These are phyloP conservation scores for Sungouiella thailandica DNA, from an alignment of 805 yeast species.

Conservation along the genomic window DNA sequence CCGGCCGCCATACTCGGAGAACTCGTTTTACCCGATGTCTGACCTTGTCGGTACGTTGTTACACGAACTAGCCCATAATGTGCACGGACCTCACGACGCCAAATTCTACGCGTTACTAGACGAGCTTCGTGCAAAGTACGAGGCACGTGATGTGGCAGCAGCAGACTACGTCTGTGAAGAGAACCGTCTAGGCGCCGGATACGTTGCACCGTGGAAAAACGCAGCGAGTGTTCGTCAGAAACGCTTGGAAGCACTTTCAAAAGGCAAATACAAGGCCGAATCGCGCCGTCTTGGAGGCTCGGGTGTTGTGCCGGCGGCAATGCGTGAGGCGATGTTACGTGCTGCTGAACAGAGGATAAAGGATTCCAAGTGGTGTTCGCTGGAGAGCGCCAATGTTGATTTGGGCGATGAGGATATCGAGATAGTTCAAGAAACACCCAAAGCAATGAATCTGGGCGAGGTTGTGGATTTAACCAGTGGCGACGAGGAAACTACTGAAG, in stretches of 20 bases:
- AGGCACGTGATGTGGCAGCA: slow-evolving; percentile 38
- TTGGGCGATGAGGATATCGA: not conserved
- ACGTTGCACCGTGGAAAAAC: slow-evolving; percentile 10
- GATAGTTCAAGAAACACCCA: too few relatives aligned
- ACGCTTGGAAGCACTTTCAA: slow-evolving; percentile 37
- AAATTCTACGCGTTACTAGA: slow-evolving; percentile 64
- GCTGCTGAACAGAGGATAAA: slow-evolving; percentile 61
- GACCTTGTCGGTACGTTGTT: slow-evolving; percentile 76
- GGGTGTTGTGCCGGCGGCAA: slow-evolving; percentile 8
- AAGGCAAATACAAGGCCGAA: slow-evolving; percentile 38
- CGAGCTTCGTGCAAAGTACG: slow-evolving; percentile 49
- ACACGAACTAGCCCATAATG: slow-evolving; percentile 84
- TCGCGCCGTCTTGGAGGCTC: slow-evolving; percentile 26
- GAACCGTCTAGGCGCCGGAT: slow-evolving; percentile 37
- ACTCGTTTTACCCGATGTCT: slow-evolving; percentile 56
- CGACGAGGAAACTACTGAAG: too few relatives aligned
- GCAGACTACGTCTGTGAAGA: slow-evolving; percentile 50
- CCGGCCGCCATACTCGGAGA: slow-evolving; percentile 50
- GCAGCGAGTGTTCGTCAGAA: slow-evolving; percentile 23
- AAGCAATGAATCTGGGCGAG: too few relatives aligned
- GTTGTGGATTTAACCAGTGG: too few relatives aligned
- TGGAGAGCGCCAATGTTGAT: slow-evolving; percentile 12
- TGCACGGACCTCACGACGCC: slow-evolving; percentile 74
- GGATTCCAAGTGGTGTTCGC: slow-evolving; percentile 48
- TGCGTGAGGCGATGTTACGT: slow-evolving; percentile 44